Evolutionary conservation across 495 filamentous ascomycete genomes (phyloP), one percentile per base, ranked within the genome.

Genomic region (Penicillium antarcticum): DNA sequence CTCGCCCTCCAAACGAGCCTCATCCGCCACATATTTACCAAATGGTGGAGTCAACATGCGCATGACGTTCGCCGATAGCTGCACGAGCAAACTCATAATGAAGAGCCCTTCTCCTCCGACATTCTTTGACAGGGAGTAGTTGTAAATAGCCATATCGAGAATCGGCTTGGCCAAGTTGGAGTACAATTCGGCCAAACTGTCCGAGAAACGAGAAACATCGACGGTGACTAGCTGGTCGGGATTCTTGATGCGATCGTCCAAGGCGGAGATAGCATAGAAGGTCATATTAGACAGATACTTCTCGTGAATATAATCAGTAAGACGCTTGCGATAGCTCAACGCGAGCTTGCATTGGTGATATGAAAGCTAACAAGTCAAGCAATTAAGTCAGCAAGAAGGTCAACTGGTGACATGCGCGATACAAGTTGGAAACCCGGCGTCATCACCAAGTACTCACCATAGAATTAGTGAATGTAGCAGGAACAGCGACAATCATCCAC

Each of bases 401-500:
- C 41, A 24, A 42, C 34, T 49, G 49, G 56, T 62, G 51, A 55
- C 52, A 54, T 32, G 12, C n/a, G 2, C 14, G 23, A 7, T 10
- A 17, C 23, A 23, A 18, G 26, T 24, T 2, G 2, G 17, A 29
- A 44, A 10, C 9, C 11, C 1, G 4, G 1, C 13, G 4, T 21
- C 7, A 17, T 42, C 9, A 23, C 26, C 17, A 35, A n/a, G 11
- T 16, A 72, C 86, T 65, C 66, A 95, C 88, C 95, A 97, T 97
- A 2, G 94, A 97, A 70, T 98, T 98, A 19, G 94, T 98, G 58
- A 97, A 98, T 0, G 95, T 97, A 14, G 94, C 95, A 4, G 94
- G 94, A n/a, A 98, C 78, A 37, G 94, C 91, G 58, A 98, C 92
- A 56, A 90, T 70, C 94, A 98, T 98, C 94, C 94, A 98, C 91